Base-by-base conservation (phyloP, 1,284 basidiomycete genomes). In the Leccinum olivaceoglutinosum region DNA sequence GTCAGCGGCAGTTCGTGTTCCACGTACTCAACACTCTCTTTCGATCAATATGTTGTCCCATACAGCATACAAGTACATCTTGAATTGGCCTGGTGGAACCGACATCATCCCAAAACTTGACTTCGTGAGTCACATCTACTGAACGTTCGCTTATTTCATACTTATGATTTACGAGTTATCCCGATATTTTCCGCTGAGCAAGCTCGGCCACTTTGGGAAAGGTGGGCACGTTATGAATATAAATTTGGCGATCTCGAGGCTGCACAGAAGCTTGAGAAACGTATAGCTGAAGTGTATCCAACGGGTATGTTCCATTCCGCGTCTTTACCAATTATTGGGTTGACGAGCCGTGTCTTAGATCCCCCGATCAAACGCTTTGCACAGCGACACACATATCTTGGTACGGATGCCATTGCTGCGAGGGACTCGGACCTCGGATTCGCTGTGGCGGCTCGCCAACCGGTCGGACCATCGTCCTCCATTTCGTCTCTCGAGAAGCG, bases 171-270 rank as follows among this genome's bases (percentile, higher is more conserved):
- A 75, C 86, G 93, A 54, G 88, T 92, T 11, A 89, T 95, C 44
- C 81, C 83, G 6, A 89, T 84, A 11, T 94, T 98, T 73, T 75
- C 90, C 1, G 81, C 94, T 5, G 91, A 93, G 49, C 85, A 86
- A 51, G 93, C 94, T 11, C 82, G 92, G 55, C 87, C 90, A 0
- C 81, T 99, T 14, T 99, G 96, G 96, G 93, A 98, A 70, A 85
- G 92, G 58, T 99, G 96, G 97, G 89, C 93, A 3, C 84, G 89
- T 64, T 97, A 97, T 78, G 95, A 98, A 76, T 97, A 96, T 79
- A 90, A 93, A 72, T 98, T 93, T 73, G 94, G 94, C 25, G 94
- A 97, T 76, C 80, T 95, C n/a, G 87, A 92, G 57, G 90, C 92
- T 2, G 88, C 93, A 9, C 87, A 91, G 66, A 94, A 96, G 75